Evolutionary conservation across 2,329 filamentous ascomycete species (phyloP).

Genomic region (Zymoseptoria tritici): DNA sequence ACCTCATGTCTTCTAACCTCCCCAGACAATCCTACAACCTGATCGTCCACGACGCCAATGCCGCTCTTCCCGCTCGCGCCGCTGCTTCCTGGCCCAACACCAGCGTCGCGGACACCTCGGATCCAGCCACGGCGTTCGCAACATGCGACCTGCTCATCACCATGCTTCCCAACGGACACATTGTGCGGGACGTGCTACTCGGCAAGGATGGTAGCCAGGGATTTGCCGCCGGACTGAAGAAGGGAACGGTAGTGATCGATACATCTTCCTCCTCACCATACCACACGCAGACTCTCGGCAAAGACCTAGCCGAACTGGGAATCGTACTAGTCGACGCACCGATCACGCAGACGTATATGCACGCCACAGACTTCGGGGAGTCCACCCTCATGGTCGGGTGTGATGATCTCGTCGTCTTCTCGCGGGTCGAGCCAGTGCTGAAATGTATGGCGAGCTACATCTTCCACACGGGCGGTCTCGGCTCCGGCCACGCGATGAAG

Average conservation of each 20-base stretch:
- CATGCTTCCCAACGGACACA: constrained; percentile 32
- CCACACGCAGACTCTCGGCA: constrained; percentile 28
- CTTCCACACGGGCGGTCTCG: constrained; percentile 31
- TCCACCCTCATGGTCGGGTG: constrained; percentile 29
- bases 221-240: constrained; percentile 21
- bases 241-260: constrained; percentile 30
- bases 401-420: too few species aligned
- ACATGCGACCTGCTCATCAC: constrained; percentile 31
- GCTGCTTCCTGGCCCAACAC: constrained; percentile 25
- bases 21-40: constrained; percentile 28
- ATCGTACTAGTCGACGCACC: constrained; percentile 31
- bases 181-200: constrained; percentile 28
- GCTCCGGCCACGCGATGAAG: constrained; percentile 33
- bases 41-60: constrained; percentile 28
- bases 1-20: constrained; percentile 29
- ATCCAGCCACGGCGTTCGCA: constrained; percentile 21
- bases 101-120: constrained; percentile 18
- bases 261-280: constrained; percentile 32
- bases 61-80: constrained; percentile 16
- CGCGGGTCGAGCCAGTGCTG: too few species aligned
- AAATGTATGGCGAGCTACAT: constrained; percentile 29
- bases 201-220: constrained; percentile 21
- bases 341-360: constrained; percentile 33
- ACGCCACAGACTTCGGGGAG: constrained; percentile 29
- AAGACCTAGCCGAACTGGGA: constrained; percentile 25